Percentiles rank a stretch among this genome's conserved stretches.
Evolutionary conservation across 129 eudicot genomes (phyloP).

Genomic region (Lactuca sativa): DNA sequence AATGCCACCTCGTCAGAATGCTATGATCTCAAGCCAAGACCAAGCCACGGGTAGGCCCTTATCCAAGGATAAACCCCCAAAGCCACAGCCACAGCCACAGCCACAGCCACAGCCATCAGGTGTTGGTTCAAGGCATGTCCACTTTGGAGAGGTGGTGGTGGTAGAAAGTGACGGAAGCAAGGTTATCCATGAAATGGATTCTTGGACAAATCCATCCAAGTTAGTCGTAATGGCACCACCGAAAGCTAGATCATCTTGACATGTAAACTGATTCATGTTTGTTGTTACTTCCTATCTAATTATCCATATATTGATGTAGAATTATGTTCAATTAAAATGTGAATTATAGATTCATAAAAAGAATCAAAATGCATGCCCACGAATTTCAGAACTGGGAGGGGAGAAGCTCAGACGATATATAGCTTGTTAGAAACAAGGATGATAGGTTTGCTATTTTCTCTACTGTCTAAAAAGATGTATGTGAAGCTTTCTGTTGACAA

Average conservation of each 20-base stretch:
- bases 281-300: background rate
- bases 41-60: constrained; percentile 12
- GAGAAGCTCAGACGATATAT: background rate
- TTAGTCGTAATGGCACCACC: constrained; percentile 39
- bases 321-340: background rate
- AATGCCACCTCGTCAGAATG: constrained; percentile 17
- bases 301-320: constrained; percentile 9
- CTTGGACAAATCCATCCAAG: constrained; percentile 39
- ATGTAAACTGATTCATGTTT: background rate
- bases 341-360: background rate
- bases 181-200: constrained; percentile 33
- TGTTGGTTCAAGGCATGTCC: constrained; percentile 36
- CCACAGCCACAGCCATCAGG: too few species aligned
- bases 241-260: constrained; percentile 42
- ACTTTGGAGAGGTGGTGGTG: constrained; percentile 48
- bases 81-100: background rate
- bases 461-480: background rate
- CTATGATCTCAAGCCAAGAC: constrained; percentile 9
- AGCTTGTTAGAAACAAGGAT: background rate
- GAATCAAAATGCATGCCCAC: background rate
- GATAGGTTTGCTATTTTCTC: background rate
- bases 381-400: background rate
- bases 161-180: constrained; percentile 40
- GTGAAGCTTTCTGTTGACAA: too few species aligned
- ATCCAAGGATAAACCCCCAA: constrained; percentile 23